Percentiles rank a stretch among this genome's conserved stretches.
These are phyloP conservation scores for Cladophialophora chaetospira DNA, from an alignment of 2,329 filamentous ascomycete genomes.

Conservation along the genomic window DNA sequence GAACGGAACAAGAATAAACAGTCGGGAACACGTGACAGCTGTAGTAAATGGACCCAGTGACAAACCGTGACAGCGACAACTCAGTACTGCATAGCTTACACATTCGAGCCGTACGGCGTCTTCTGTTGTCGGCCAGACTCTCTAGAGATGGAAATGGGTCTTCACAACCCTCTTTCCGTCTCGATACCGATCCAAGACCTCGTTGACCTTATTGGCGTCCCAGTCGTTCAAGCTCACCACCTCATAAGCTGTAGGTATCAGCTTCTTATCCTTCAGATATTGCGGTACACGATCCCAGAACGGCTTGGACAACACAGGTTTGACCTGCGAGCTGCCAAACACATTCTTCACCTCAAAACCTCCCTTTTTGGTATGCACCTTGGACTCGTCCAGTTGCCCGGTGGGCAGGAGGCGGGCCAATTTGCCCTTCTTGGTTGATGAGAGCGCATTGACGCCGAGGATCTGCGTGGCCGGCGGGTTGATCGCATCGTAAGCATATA, in stretches of 20 bases:
- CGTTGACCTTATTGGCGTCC: constrained; percentile 40
- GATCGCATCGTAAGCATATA: constrained; percentile 44
- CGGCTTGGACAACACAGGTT: constrained; percentile 30
- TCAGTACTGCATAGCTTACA: too few relatives aligned
- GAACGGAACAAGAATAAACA: too few relatives aligned
- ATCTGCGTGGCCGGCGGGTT: constrained; percentile 33
- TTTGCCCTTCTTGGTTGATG: constrained; percentile 40
- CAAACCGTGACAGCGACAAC: too few relatives aligned
- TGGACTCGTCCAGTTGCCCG: constrained; percentile 33
- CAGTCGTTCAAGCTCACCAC: constrained; percentile 38
- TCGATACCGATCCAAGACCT: constrained; percentile 43
- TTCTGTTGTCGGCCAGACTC: too few relatives aligned
- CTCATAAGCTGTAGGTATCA: constrained; percentile 37
- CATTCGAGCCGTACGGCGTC: too few relatives aligned
- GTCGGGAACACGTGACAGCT: too few relatives aligned
- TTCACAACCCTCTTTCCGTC: constrained; percentile 41
- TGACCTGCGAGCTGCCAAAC: constrained; percentile 33
- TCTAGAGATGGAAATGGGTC: constrained; percentile 26
- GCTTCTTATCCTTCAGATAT: constrained; percentile 20
- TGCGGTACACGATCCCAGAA: constrained; percentile 25
- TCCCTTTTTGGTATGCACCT: constrained; percentile 38
- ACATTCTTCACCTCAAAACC: constrained; percentile 40
- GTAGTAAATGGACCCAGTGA: too few relatives aligned
- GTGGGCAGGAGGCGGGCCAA: constrained; percentile 34
- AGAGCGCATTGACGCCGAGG: constrained; percentile 41